Conservation (phyloP, 2,329 filamentous ascomycete species). For the Ceratocystis smalleyi region DNA sequence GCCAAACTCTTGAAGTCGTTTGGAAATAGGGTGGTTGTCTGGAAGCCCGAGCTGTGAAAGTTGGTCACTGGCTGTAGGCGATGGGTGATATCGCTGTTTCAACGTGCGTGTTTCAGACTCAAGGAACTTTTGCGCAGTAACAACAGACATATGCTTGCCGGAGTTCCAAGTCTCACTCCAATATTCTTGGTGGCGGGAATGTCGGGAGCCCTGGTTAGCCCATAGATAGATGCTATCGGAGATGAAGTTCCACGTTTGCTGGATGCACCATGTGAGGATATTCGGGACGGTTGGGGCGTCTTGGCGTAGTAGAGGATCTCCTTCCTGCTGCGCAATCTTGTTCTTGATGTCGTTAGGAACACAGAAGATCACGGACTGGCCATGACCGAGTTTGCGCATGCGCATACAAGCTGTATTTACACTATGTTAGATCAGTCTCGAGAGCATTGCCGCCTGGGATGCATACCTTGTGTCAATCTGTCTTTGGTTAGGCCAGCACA, state of each 20-base stretch:
- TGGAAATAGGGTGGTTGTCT: slow-evolving; percentile 3
- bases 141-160: slow-evolving; percentile 17
- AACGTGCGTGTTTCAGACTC: slow-evolving; percentile 41
- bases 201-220: slow-evolving; percentile 42
- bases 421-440: background rate
- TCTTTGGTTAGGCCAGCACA: slow-evolving; percentile 54
- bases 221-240: slow-evolving; percentile 40
- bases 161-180: slow-evolving; percentile 21
- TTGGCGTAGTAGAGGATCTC: background rate
- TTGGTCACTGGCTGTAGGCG: no score
- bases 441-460: background rate
- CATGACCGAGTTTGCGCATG: slow-evolving; percentile 52
- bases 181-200: slow-evolving; percentile 27
- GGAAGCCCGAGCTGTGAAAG: background rate
- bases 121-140: slow-evolving; percentile 30
- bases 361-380: slow-evolving; percentile 49
- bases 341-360: slow-evolving; percentile 41
- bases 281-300: slow-evolving; percentile 33
- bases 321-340: slow-evolving; percentile 30
- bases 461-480: slow-evolving; percentile 47
- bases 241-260: slow-evolving; percentile 38
- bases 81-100: slow-evolving; percentile 35
- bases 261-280: slow-evolving; percentile 44
- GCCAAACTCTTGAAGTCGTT: background rate
- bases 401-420: slow-evolving; percentile 45